A percentile compares a stretch with the other conserved stretches of the same genome.
Evolutionary conservation across 768 basidiomycete species (phyloP).

Genomic region (Leucosporidium yakuticum): DNA sequence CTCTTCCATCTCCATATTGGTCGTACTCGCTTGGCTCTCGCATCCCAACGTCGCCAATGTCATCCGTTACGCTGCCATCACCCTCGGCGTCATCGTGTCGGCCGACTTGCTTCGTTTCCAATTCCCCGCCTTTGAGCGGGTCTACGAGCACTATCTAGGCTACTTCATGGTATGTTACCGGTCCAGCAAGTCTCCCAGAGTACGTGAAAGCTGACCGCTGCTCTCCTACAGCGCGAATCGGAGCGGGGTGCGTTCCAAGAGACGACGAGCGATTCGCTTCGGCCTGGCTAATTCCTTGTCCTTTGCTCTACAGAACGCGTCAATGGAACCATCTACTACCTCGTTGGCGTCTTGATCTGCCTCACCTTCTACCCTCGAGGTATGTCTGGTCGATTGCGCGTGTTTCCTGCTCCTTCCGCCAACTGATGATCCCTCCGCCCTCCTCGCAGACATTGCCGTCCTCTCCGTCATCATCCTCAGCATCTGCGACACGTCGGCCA

Average conservation of each 20-base stretch:
- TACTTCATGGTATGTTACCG: conserved; percentile 22
- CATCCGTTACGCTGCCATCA: conserved; percentile 12
- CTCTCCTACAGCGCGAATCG: conserved; percentile 29
- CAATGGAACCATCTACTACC: conserved; percentile 36
- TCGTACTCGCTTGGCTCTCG: conserved; percentile 28
- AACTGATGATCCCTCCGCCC: not conserved
- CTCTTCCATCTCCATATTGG: conserved; percentile 28
- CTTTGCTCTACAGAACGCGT: conserved; percentile 9
- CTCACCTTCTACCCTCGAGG: conserved; percentile 36
- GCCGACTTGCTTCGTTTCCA: conserved; percentile 35
- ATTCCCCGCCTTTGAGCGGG: conserved; percentile 20
- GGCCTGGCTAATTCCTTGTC: not conserved
- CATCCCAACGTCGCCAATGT: conserved; percentile 28
- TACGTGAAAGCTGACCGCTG: too few relatives aligned
- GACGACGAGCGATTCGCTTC: conserved; percentile 9
- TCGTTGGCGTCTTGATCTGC: conserved; percentile 37
- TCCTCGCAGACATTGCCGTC: conserved; percentile 37
- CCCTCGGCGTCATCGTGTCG: conserved; percentile 25
- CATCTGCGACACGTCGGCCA: conserved; percentile 40
- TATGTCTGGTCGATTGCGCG: conserved; percentile 5
- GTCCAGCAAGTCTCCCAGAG: too few relatives aligned
- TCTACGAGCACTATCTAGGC: conserved; percentile 13
- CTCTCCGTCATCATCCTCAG: conserved; percentile 38
- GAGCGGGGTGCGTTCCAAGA: conserved; percentile 1
- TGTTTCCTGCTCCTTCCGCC: not conserved